Percentiles rank a stretch among this genome's conserved stretches.
phyloP scores from a whole-genome alignment of 352 stramenopile genomes.

The Globisporangium spinosum region DNA sequence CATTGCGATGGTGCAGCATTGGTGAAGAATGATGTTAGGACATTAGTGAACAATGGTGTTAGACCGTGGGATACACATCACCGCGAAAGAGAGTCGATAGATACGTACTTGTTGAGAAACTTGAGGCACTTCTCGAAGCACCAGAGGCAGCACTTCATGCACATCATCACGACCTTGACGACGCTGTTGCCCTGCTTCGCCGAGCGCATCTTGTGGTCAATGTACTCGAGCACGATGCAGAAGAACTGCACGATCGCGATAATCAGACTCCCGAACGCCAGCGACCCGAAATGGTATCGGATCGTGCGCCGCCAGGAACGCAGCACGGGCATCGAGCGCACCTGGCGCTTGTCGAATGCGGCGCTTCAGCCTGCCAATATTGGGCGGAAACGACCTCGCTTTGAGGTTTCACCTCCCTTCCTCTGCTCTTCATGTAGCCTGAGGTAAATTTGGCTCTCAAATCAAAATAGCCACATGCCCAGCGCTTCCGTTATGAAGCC shows the following conservation, averaged over 20 bases:
- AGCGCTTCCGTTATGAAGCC: neutral
- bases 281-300: conserved; percentile 77
- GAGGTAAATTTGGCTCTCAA: neutral
- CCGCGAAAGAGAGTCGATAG: neutral
- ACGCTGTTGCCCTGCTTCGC: conserved; percentile 61
- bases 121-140: conserved; percentile 90
- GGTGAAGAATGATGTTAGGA: neutral
- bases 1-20: conserved; percentile 49
- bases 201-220: conserved; percentile 72
- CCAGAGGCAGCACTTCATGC: conserved; percentile 85
- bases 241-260: conserved; percentile 85
- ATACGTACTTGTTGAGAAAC: conserved; percentile 79
- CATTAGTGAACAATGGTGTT: neutral
- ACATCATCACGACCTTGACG: conserved; percentile 79
- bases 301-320: conserved; percentile 62
- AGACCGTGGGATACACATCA: neutral
- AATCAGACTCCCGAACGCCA: conserved; percentile 86
- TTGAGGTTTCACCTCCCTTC: neutral
- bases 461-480: neutral
- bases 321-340: conserved; percentile 43
- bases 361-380: neutral
- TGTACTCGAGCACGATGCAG: conserved; percentile 68
- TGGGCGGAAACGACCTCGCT: neutral
- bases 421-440: neutral
- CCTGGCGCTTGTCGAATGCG: conserved; percentile 53